Base-by-base conservation (phyloP, 352 stramenopile genomes). In the Phytophthora crassamura region DNA sequence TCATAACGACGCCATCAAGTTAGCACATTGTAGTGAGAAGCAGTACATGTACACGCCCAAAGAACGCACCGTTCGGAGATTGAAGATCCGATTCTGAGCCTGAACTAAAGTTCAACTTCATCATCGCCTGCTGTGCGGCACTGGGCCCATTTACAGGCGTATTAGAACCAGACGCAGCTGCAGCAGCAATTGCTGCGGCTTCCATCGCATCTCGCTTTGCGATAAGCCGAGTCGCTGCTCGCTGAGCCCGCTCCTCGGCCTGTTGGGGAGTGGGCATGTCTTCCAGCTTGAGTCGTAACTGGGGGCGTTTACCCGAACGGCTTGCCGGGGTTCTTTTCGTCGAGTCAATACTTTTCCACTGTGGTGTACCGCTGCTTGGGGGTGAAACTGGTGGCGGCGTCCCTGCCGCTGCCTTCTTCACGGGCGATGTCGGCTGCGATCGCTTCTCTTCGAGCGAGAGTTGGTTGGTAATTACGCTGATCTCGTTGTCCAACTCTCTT, bases 201-300 rank as follows among this genome's bases (percentile, higher is more conserved):
- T 91, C 78, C 54, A 94, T 80, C 10, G 84, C 85, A 47, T 95
- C 86, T 42, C 87, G 80, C 20, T 86, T 84, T 0, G 86, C 83
- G 51, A 95, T 89, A 22, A 93, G 73, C 9, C 84, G 78, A 35
- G 72, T 93, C 8, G 87, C 86, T 18, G 84, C 84, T 43, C 84
- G 81, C 28, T 94, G 86, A 0, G 88, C 88, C 36, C 86, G 70
- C 15, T 93, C 81, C 66, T 95, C 88, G 2, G 88, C 88, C 74
- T 95, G 84, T 42, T 95, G 88, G 5, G 86, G 79, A 8, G 88
- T 95, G 22, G 88, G 88, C 88, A 95, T 95, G 33, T 94, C 86
- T 67, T 95, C 88, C 4, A 95, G 68, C 56, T 95, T 93, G 9
- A 95, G 65, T 9, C 84, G 78, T 36, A 95, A 60, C 32, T 84